These are phyloP conservation scores for Scortechinia acanthostroma DNA, from an alignment of 2,329 filamentous ascomycete species.

Conservation along the genomic window DNA sequence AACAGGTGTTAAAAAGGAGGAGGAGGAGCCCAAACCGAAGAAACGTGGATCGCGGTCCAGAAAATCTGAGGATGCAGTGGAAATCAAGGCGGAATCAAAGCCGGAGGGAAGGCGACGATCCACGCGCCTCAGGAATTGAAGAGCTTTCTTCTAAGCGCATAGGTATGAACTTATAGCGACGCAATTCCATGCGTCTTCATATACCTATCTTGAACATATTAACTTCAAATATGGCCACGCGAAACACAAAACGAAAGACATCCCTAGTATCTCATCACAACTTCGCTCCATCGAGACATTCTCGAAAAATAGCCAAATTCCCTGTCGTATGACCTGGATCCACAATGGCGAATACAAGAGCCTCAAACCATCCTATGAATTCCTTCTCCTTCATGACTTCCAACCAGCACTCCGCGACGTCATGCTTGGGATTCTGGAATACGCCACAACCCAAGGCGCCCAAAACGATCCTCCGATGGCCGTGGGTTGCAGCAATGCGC, in stretches of 20 bases:
- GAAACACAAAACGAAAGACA: neutral
- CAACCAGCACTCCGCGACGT: neutral
- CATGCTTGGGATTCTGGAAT: constrained; percentile 49
- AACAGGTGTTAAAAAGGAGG: neutral
- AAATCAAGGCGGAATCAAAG: neutral
- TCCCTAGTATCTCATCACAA: neutral
- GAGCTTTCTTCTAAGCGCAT: neutral
- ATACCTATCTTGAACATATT: neutral
- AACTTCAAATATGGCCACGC: neutral
- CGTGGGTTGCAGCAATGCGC: constrained; percentile 46
- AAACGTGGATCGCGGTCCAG: neutral
- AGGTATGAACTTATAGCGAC: neutral
- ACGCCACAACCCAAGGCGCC: constrained; percentile 66
- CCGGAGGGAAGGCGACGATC: neutral
- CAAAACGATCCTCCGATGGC: constrained; percentile 53
- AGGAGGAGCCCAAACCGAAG: neutral
- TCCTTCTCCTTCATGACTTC: neutral
- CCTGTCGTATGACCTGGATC: neutral
- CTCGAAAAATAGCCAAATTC: neutral
- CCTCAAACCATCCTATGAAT: neutral
- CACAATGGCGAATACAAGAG: neutral
- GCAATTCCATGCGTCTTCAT: neutral
- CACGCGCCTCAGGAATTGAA: neutral
- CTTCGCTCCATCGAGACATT: neutral
- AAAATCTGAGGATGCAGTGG: no score